Conservation (phyloP, 306 rosid genomes). For the Bauhinia variegata region DNA sequence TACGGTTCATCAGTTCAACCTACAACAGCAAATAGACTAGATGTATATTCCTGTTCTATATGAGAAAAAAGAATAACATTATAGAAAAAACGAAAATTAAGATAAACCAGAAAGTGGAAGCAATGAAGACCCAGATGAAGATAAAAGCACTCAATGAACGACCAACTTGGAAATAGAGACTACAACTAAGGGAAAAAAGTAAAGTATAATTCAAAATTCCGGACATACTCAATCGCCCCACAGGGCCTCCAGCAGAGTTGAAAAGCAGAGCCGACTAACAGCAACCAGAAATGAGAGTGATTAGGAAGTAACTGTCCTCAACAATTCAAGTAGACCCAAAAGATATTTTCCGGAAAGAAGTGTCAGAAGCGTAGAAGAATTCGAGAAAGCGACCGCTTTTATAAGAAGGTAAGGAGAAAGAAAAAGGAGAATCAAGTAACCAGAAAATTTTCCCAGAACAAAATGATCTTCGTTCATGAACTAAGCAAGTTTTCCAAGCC, state of each 20-base stretch:
- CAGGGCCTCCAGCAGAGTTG: slow-evolving; percentile 16
- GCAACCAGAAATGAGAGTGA: neutral
- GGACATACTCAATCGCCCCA: slow-evolving; percentile 15
- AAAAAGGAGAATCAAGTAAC: slow-evolving; percentile 25
- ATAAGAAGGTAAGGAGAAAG: neutral
- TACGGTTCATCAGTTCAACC: too few species aligned
- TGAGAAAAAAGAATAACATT: too few species aligned
- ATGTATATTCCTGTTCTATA: too few species aligned
- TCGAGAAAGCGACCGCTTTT: neutral
- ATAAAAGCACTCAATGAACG: neutral
- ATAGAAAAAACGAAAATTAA: too few species aligned
- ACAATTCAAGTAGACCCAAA: slow-evolving; percentile 9
- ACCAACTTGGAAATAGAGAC: neutral
- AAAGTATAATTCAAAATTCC: too few species aligned
- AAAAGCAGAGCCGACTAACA: slow-evolving; percentile 17
- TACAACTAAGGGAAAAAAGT: neutral
- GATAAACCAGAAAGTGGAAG: slow-evolving; percentile 4
- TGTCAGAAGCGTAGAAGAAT: neutral
- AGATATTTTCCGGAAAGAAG: neutral
- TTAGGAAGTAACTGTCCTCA: slow-evolving; percentile 13
- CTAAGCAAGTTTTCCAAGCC: neutral
- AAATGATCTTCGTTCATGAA: neutral
- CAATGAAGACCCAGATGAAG: slow-evolving; percentile 31
- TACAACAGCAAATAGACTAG: too few species aligned
- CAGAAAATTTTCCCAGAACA: slow-evolving; percentile 21